Conservation (phyloP, 441 rosid genomes). For the Viola pubescens region DNA sequence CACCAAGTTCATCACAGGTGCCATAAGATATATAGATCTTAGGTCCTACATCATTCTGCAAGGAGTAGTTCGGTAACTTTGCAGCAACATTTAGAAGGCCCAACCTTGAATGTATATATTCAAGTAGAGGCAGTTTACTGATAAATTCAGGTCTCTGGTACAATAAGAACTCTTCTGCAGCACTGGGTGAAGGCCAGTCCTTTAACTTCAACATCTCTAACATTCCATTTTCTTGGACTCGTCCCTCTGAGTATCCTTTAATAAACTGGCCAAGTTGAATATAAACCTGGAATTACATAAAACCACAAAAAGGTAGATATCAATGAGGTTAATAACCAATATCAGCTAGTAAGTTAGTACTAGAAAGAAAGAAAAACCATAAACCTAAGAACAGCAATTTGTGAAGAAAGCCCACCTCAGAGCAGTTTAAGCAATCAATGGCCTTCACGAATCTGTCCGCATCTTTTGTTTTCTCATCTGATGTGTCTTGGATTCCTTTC, state of each 20-base stretch:
- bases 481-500: conserved; percentile 65
- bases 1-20: conserved; percentile 43
- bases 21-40: conserved; percentile 81
- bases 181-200: conserved; percentile 94
- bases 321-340: conserved; percentile 8
- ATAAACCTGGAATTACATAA: conserved; percentile 52
- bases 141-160: conserved; percentile 85
- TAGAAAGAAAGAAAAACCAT: conserved; percentile 16
- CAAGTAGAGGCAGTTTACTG: conserved; percentile 78
- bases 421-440: conserved; percentile 57
- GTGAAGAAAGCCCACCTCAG: conserved; percentile 49
- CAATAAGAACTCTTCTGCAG: conserved; percentile 82
- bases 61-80: conserved; percentile 87
- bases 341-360: conserved; percentile 2
- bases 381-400: conserved; percentile 12
- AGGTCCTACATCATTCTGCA: conserved; percentile 93
- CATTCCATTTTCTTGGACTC: conserved; percentile 37
- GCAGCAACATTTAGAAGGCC: conserved; percentile 96
- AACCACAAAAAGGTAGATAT: conserved; percentile 10
- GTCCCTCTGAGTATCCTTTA: conserved; percentile 64
- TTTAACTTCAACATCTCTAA: conserved; percentile 65
- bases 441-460: conserved; percentile 62
- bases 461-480: conserved; percentile 64
- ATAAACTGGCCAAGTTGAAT: conserved; percentile 62
- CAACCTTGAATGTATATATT: conserved; percentile 82